Evolutionary conservation across 192 early-diverging fungal genomes (phyloP).

Genomic region (Ambispora gerdemannii): DNA sequence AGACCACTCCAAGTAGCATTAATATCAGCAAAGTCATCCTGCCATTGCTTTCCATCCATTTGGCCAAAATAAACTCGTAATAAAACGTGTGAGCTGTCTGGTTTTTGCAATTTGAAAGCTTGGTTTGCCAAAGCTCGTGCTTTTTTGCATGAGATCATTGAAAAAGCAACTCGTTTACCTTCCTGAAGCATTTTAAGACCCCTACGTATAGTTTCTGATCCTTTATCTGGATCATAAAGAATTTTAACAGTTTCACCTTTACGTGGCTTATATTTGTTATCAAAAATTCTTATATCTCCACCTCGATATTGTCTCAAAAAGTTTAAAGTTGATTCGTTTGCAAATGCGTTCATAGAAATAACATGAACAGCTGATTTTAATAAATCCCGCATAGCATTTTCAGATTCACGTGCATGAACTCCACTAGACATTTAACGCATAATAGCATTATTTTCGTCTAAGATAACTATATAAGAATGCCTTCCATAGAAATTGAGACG

Average conservation of each 20-base stretch:
- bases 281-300: neutral
- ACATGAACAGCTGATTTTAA: no score
- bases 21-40: conserved; percentile 7
- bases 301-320: neutral
- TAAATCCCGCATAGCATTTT: no score
- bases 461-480: neutral
- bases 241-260: neutral
- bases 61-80: neutral
- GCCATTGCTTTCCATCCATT: neutral
- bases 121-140: neutral
- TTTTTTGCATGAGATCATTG: neutral
- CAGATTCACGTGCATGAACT: no score
- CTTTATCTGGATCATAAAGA: conserved; percentile 5
- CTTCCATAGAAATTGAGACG: neutral
- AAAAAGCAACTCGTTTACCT: neutral
- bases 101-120: neutral
- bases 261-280: neutral
- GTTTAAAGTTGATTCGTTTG: neutral
- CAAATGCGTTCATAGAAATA: no score
- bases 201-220: neutral
- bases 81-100: neutral
- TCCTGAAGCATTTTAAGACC: neutral
- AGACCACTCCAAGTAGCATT: neutral
- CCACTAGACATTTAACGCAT: conserved; percentile 3
- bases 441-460: neutral